Conservation (phyloP, 2,329 filamentous ascomycete species). For the Ceratocystis cubensis region DNA sequence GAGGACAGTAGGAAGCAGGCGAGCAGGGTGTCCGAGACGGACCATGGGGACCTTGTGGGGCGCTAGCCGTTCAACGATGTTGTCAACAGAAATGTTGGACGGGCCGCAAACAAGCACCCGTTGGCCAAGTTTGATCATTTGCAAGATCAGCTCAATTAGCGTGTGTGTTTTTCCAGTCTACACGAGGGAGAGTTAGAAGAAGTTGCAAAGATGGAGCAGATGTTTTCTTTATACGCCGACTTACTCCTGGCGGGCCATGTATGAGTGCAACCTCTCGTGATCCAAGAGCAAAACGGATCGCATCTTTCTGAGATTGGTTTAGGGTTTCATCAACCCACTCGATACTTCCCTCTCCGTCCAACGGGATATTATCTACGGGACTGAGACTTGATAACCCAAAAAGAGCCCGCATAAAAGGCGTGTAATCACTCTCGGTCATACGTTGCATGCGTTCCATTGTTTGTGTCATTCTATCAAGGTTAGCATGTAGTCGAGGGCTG, state of each 20-base stretch:
- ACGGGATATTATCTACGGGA: constrained; percentile 29
- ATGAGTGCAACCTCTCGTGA: constrained; percentile 76
- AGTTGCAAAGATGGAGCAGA: too few relatives aligned
- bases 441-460: constrained; percentile 48
- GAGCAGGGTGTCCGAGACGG: constrained; percentile 82
- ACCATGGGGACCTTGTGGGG: constrained; percentile 77
- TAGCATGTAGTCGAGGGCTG: constrained; percentile 24
- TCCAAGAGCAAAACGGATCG: constrained; percentile 69
- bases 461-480: constrained; percentile 39
- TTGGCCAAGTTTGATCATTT: constrained; percentile 60
- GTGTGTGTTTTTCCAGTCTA: constrained; percentile 94
- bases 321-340: constrained; percentile 50
- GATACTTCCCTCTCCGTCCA: constrained; percentile 30
- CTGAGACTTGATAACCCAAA: constrained; percentile 47
- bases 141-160: constrained; percentile 86
- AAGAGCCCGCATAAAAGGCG: constrained; percentile 47
- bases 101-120: constrained; percentile 88
- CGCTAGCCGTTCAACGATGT: constrained; percentile 85
- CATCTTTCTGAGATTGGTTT: constrained; percentile 55
- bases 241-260: constrained; percentile 76
- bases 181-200: constrained; percentile 17
- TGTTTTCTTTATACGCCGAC: constrained; percentile 23
- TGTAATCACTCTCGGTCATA: constrained; percentile 46
- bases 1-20: constrained; percentile 75
- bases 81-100: constrained; percentile 95